phyloP scores from a whole-genome alignment of 1,284 basidiomycete species.

The Tilletia indica region DNA sequence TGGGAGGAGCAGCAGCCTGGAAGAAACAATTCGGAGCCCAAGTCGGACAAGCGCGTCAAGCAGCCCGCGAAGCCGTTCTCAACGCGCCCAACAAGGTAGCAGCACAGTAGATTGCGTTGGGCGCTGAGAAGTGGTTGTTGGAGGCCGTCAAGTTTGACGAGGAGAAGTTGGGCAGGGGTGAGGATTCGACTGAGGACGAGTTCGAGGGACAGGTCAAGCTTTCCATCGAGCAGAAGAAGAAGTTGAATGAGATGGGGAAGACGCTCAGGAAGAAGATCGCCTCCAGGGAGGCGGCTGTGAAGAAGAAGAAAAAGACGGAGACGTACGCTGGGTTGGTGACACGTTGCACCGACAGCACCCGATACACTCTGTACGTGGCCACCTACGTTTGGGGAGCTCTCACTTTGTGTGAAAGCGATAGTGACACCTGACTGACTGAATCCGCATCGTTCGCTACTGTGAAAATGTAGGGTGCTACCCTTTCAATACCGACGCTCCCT shows the following conservation, averaged over 20 bases:
- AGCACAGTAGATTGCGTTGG: conserved; percentile 32
- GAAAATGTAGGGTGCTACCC: conserved; percentile 77
- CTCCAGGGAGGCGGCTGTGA: too few relatives aligned
- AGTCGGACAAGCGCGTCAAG: conserved; percentile 32
- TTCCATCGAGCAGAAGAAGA: too few relatives aligned
- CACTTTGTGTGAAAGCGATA: too few relatives aligned
- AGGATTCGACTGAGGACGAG: too few relatives aligned
- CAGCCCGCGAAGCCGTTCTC: conserved; percentile 10
- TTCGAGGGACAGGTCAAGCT: too few relatives aligned
- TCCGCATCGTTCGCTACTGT: not conserved
- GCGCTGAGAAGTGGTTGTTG: conserved; percentile 35
- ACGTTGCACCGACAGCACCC: conserved; percentile 94
- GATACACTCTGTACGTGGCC: conserved; percentile 75
- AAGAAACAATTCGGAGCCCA: conserved; percentile 32
- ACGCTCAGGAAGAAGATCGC: too few relatives aligned
- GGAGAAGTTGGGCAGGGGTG: too few relatives aligned
- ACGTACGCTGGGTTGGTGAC: conserved; percentile 84
- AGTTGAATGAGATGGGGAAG: too few relatives aligned
- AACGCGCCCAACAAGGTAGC: not conserved
- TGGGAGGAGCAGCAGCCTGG: conserved; percentile 28
- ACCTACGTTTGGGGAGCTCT: too few relatives aligned
- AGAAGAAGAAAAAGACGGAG: too few relatives aligned
- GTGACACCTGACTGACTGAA: not conserved
- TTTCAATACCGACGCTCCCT: conserved; percentile 82
- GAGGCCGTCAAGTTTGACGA: too few relatives aligned